Percentiles rank a stretch among this genome's conserved stretches.
Evolutionary conservation across 768 basidiomycete species (phyloP).

Genomic region (Kwoniella dejecticola): DNA sequence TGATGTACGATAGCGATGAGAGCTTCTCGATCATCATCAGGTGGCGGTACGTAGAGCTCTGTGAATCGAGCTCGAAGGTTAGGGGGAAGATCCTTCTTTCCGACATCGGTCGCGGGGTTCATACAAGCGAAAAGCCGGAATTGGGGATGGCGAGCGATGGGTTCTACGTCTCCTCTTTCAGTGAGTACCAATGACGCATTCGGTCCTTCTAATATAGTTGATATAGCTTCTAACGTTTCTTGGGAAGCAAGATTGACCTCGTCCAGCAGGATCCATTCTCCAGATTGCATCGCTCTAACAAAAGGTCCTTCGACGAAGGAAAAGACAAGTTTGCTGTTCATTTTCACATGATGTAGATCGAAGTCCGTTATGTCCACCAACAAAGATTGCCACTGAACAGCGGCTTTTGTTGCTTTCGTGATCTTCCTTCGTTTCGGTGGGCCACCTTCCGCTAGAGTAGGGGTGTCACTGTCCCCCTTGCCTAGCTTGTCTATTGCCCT

Average conservation of each 20-base stretch:
- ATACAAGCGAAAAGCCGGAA: conserved; percentile 98
- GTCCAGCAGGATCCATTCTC: conserved; percentile 93
- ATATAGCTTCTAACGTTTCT: conserved; percentile 90
- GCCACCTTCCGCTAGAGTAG: conserved; percentile 47
- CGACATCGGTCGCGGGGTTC: conserved; percentile 99
- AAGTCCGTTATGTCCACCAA: conserved; percentile 73
- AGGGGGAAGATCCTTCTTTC: conserved; percentile 93
- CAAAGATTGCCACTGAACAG: conserved; percentile 68
- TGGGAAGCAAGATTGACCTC: conserved; percentile 93
- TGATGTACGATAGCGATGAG: conserved; percentile 81
- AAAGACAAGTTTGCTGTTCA: conserved; percentile 87
- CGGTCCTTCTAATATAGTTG: conserved; percentile 80
- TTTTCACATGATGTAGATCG: conserved; percentile 79
- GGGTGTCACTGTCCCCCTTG: conserved; percentile 13
- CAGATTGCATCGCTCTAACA: conserved; percentile 81
- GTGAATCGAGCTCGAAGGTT: conserved; percentile 89
- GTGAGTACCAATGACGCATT: conserved; percentile 87
- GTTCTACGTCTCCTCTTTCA: conserved; percentile 87
- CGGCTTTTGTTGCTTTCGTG: conserved; percentile 46
- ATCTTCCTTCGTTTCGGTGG: conserved; percentile 75
- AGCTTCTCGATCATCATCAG: conserved; percentile 88
- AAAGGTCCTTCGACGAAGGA: conserved; percentile 94
- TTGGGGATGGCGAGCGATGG: conserved; percentile 85
- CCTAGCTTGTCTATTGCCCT: conserved; percentile 59
- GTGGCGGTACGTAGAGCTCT: conserved; percentile 91